Percentiles rank a stretch among this genome's conserved stretches.
Conservation (phyloP, 345 rosid species). For the Camelina laxa region DNA sequence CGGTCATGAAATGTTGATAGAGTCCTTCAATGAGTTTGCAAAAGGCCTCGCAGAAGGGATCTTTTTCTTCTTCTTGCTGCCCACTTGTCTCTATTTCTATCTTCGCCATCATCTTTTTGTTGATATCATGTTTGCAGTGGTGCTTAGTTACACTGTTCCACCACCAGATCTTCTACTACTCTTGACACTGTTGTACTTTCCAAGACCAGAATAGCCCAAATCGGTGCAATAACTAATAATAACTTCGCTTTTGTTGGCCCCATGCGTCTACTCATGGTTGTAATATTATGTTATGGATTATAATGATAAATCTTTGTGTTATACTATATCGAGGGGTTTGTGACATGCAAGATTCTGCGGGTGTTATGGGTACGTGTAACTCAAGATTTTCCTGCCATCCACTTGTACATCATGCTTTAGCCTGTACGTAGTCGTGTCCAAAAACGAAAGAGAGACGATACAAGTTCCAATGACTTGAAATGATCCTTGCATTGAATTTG, state of each 20-base stretch:
- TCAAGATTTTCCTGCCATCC: conserved; percentile 9
- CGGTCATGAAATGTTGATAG: background rate
- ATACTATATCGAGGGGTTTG: background rate
- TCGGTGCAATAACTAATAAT: background rate
- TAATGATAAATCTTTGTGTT: background rate
- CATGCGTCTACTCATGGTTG: conserved; percentile 5
- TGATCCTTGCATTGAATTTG: background rate
- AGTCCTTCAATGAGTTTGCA: conserved; percentile 21
- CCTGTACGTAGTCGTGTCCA: background rate
- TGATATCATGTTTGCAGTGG: background rate
- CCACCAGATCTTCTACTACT: background rate
- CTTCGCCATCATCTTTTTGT: background rate
- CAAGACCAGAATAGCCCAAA: conserved; percentile 10
- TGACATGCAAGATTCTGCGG: conserved; percentile 18
- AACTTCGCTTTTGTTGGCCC: background rate
- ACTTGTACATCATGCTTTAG: conserved; percentile 28
- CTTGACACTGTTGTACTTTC: background rate
- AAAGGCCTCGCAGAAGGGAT: conserved; percentile 13
- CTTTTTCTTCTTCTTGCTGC: background rate
- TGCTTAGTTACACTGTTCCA: background rate
- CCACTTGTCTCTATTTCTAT: background rate
- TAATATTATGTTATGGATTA: background rate
- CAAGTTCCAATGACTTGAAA: background rate
- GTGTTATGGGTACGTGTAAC: conserved; percentile 14
- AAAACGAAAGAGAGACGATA: background rate